Conservation (phyloP, 805 yeast species). For the Candida tallmaniae region DNA sequence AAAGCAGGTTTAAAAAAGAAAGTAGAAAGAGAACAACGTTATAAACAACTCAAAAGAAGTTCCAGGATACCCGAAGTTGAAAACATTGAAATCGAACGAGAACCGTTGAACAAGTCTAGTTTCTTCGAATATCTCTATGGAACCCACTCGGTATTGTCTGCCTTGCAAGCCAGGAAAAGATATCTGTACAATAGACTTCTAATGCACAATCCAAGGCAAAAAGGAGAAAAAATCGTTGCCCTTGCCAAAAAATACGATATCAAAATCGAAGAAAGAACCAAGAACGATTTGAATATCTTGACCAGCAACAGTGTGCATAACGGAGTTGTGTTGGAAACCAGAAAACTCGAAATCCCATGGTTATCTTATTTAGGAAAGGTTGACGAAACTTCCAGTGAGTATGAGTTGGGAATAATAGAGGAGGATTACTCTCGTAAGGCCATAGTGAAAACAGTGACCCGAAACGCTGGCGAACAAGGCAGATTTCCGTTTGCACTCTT, state of each 20-base stretch:
- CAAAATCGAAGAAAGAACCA: constrained; percentile 30
- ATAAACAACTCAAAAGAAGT: constrained; percentile 5
- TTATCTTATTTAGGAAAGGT: constrained; percentile 22
- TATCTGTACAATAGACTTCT: constrained; percentile 47
- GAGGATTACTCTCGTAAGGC: constrained; percentile 7
- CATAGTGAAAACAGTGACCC: constrained; percentile 13
- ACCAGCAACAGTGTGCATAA: constrained; percentile 74
- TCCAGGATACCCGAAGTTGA: not conserved
- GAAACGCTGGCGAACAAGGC: constrained; percentile 9
- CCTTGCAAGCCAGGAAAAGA: constrained; percentile 54
- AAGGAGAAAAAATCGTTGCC: constrained; percentile 35
- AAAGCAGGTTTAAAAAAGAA: constrained; percentile 7
- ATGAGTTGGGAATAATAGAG: constrained; percentile 7
- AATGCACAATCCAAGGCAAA: constrained; percentile 35
- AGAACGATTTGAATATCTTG: constrained; percentile 54
- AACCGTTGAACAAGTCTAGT: constrained; percentile 4
- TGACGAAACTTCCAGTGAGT: constrained; percentile 4
- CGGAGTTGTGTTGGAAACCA: constrained; percentile 69
- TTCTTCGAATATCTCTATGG: constrained; percentile 72
- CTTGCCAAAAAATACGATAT: constrained; percentile 45
- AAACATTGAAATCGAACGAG: constrained; percentile 1
- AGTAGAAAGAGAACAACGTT: constrained; percentile 6
- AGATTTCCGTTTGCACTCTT: constrained; percentile 69
- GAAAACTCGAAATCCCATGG: constrained; percentile 39
- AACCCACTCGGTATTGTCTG: constrained; percentile 69